Conservation (phyloP, 1,139 yeast genomes). For the Protomyces arabidopsidicola region DNA sequence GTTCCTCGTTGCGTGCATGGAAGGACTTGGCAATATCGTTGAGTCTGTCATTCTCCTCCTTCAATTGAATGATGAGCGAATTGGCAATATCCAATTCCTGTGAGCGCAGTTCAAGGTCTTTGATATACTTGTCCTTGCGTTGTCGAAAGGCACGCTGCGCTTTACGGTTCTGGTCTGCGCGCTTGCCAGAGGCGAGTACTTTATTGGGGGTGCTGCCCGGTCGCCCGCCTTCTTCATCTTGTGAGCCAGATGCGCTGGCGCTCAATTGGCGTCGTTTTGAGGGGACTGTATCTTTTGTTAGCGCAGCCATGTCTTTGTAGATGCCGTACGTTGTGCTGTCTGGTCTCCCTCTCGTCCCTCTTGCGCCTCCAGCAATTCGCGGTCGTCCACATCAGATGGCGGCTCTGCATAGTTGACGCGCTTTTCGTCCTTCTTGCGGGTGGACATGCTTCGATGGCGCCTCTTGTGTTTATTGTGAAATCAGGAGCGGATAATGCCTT, state of each 20-base stretch:
- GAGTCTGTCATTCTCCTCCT: conserved; percentile 44
- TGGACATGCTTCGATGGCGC: neutral
- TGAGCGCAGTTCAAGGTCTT: conserved; percentile 57
- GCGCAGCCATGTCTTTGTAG: neutral
- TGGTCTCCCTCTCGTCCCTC: neutral
- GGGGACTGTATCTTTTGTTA: neutral
- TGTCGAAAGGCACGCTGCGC: conserved; percentile 97
- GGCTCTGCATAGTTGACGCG: neutral
- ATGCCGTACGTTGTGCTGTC: neutral
- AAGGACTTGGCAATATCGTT: conserved; percentile 35
- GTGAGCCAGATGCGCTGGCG: neutral
- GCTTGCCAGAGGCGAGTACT: conserved; percentile 67
- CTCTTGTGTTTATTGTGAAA: too few relatives aligned
- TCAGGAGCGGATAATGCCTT: too few relatives aligned
- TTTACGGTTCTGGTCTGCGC: conserved; percentile 95
- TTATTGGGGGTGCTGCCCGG: conserved; percentile 29
- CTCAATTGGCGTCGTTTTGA: neutral
- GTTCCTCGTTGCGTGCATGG: conserved; percentile 15
- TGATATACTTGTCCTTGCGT: conserved; percentile 81
- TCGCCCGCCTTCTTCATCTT: conserved; percentile 46
- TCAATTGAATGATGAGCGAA: conserved; percentile 64
- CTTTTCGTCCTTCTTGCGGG: neutral
- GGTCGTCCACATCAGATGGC: neutral
- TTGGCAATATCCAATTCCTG: conserved; percentile 25
- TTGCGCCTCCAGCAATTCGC: neutral